Evolutionary conservation across 805 yeast genomes (phyloP), one percentile per base, ranked within the genome.

Genomic region (Candida koratica): DNA sequence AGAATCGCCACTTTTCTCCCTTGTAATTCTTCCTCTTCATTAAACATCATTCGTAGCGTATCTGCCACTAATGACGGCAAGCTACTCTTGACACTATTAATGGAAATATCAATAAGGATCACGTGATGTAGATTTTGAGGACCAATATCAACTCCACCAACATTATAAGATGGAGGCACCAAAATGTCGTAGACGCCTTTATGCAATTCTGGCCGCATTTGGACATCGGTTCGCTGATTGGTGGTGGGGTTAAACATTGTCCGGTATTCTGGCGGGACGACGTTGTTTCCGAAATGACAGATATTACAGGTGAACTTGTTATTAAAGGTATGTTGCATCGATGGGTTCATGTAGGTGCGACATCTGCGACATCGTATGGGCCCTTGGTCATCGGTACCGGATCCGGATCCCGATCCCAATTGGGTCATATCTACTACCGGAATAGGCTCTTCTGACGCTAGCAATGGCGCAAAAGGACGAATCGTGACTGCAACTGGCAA

Each of bases 311-410:
- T 68, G 58, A 86, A 84, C 39, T 62, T 66, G 28, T 79, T 74
- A 17, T 80, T 79, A 37, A 71, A 72, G 5, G 76, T 69, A 46
- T 77, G 79, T 42, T 74, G 79, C 79, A 84, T 82, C 13, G 79
- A 75, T 3, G 97, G 94, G 55, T 90, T 93, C 43, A 88, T 70
- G 57, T 88, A 93, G 1, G 96, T 77, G 38, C 96, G 76, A 62
- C 99, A 93, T 43, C 97, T 80, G 46, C 77, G 75, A 61, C 99
- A 93, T 47, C 99, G 75, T 22, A 94, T 81, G 0, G 96, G 95
- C 1, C 87, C 86, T 16, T 55, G 49, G 34, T 62, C 69, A 34
- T 62, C 69, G 28, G 54, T 44, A 1, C 55, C 53, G 18, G 49
- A 53, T 2, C 47, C 34, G 26, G 30, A 31, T 5, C 45, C 55